Conservation (phyloP, 2,329 filamentous ascomycete genomes). For the Pestalotiopsis sp. region DNA sequence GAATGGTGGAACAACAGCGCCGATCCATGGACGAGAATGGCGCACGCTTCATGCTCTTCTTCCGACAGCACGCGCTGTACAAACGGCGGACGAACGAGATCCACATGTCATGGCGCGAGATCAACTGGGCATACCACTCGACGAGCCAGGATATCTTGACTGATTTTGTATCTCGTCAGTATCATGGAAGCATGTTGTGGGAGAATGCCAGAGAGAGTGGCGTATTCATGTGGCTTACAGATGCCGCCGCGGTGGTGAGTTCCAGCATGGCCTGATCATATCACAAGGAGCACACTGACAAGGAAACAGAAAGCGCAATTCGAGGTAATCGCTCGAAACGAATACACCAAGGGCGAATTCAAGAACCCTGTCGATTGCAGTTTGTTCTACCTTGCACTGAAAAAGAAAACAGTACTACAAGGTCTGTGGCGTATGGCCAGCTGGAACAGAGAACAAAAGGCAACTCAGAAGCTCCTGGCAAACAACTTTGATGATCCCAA, state of each 20-base stretch:
- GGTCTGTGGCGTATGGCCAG: slow-evolving; percentile 93
- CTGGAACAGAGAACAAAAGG: slow-evolving; percentile 83
- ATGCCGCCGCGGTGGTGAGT: slow-evolving; percentile 74
- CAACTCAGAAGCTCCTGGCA: slow-evolving; percentile 78
- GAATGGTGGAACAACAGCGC: slow-evolving; percentile 82
- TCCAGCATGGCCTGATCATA: background rate
- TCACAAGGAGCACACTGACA: background rate
- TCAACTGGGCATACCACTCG: slow-evolving; percentile 84
- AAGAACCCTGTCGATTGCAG: slow-evolving; percentile 92
- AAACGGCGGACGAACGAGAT: slow-evolving; percentile 67
- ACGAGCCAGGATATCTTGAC: slow-evolving; percentile 86
- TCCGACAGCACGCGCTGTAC: slow-evolving; percentile 76
- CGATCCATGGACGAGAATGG: slow-evolving; percentile 91
- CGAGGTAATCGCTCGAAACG: slow-evolving; percentile 87
- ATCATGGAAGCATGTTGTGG: slow-evolving; percentile 81
- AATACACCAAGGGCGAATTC: slow-evolving; percentile 85
- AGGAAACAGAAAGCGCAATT: slow-evolving; percentile 70
- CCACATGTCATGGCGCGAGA: slow-evolving; percentile 76
- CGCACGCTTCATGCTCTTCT: slow-evolving; percentile 84
- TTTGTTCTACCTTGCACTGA: slow-evolving; percentile 86
- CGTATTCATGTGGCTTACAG: slow-evolving; percentile 92
- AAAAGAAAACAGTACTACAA: slow-evolving; percentile 87
- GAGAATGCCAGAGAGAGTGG: slow-evolving; percentile 83
- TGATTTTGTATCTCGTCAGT: slow-evolving; percentile 80
- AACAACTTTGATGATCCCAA: slow-evolving; percentile 88